Evolutionary conservation across 345 rosid species (phyloP).

Genomic region (Xanthoceras sorbifolium): DNA sequence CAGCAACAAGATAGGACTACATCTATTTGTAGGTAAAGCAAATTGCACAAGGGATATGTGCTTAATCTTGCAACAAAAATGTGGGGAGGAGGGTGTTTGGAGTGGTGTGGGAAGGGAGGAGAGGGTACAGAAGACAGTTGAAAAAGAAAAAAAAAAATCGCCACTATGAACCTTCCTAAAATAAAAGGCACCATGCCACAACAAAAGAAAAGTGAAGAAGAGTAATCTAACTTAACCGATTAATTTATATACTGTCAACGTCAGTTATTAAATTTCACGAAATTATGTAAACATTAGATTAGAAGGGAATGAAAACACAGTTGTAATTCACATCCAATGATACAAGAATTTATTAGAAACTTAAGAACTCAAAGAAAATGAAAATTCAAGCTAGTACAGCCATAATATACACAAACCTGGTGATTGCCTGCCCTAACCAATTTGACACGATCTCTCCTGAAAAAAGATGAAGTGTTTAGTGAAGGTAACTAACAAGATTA

Average conservation of each 20-base stretch:
- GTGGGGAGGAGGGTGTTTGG: background rate
- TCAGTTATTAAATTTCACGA: background rate
- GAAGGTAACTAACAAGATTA: constrained; percentile 19
- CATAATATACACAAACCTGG: constrained; percentile 54
- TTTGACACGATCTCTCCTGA: constrained; percentile 80
- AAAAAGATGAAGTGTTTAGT: constrained; percentile 22
- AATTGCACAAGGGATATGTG: background rate
- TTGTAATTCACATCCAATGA: background rate
- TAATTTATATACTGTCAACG: background rate
- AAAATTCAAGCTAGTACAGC: constrained; percentile 11
- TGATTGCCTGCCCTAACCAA: constrained; percentile 89
- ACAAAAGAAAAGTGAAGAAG: background rate
- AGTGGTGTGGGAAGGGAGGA: background rate
- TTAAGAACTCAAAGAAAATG: background rate
- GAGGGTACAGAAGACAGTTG: background rate
- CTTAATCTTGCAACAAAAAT: background rate
- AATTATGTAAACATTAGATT: background rate
- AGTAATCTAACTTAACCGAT: background rate
- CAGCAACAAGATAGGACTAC: constrained; percentile 9
- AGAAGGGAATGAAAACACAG: constrained; percentile 2
- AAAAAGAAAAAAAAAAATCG: background rate
- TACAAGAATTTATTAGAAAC: background rate
- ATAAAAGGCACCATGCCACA: background rate
- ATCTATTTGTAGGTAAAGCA: background rate
- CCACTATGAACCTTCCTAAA: background rate